Conservation (phyloP, 192 early-diverging fungal species). For the Umbelopsis sp. region DNA sequence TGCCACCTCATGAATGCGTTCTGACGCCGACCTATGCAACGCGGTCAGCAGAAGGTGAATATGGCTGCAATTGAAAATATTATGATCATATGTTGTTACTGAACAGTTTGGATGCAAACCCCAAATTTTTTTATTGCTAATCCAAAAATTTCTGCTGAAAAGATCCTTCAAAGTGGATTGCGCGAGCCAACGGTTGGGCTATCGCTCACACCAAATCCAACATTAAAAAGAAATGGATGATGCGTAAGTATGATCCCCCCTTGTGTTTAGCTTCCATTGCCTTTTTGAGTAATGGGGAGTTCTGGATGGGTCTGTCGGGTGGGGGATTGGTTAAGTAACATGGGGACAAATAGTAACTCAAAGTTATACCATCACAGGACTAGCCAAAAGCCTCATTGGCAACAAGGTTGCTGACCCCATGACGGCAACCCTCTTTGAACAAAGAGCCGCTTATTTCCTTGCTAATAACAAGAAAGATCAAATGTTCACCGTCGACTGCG, state of each 20-base stretch:
- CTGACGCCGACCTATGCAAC: constrained; percentile 56
- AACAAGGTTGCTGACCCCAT: constrained; percentile 24
- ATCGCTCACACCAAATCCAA: constrained; percentile 33
- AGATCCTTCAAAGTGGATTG: constrained; percentile 36
- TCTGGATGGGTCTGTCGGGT: background rate
- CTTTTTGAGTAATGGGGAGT: constrained; percentile 6
- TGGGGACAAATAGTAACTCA: constrained; percentile 2
- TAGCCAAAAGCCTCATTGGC: constrained; percentile 36
- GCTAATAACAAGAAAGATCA: constrained; percentile 52
- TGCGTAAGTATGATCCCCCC: constrained; percentile 26
- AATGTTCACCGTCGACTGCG: constrained; percentile 49
- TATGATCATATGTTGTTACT: background rate
- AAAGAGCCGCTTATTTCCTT: constrained; percentile 46
- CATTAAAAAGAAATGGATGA: constrained; percentile 32
- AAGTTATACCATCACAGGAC: constrained; percentile 22
- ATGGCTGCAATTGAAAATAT: background rate
- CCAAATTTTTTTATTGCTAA: background rate
- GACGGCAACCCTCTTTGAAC: constrained; percentile 24
- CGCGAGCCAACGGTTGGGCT: constrained; percentile 39
- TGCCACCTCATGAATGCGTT: constrained; percentile 36
- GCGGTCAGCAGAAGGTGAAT: constrained; percentile 28
- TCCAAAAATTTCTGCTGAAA: background rate
- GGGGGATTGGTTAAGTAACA: background rate
- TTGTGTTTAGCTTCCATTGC: background rate
- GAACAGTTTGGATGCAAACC: background rate